Evolutionary conservation across 305 asterid genomes (phyloP), one percentile per base, ranked within the genome.

Genomic region (Coffea humblotiana): DNA sequence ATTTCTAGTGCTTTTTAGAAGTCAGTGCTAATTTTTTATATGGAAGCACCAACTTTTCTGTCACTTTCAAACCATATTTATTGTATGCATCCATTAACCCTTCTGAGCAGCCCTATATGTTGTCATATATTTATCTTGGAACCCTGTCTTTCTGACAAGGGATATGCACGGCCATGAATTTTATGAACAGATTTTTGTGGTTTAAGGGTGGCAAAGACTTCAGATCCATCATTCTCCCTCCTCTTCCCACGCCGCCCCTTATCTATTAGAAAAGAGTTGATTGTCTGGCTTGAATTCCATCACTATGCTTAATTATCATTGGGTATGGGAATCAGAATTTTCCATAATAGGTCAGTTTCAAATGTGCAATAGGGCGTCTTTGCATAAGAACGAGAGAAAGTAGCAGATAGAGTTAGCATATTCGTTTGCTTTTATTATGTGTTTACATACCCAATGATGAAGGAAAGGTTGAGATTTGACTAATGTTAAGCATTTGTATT

Each of bases 401-500:
- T 18, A 58, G 32, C 47, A 15, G 56, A 60, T 58, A 10, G 25
- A 23, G 45, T 29, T 66, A 49, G 78, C 64, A 73, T 27, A 64
- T 64, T 73, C 76, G 69, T 75, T 75, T 67, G 71, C 80, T 52
- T 35, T 77, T 45, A 68, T 77, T 45, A 68, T 16, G 64, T 67
- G 80, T 58, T 51, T 23, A 68, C 60, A 75, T 71, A 43, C 72
- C 72, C 78, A 73, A 23, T 80, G 61, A 68, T 80, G 72, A 76
- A 67, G 54, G 58, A 74, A 78, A 76, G 37, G 66, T 16, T 66
- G 21, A 56, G 47, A 40, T 71, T 82, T 76, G 85, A 78, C 78
- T 74, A 82, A 54, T 47, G 14, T 74, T 64, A 74, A 80, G 12
- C 58, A 68, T 40, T 63, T 71, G 74, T 65, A 68, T 11, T 66